Percentiles rank a stretch among this genome's conserved stretches.
Evolutionary conservation across 768 basidiomycete species (phyloP).

Genomic region (Hypholoma fasciculare): DNA sequence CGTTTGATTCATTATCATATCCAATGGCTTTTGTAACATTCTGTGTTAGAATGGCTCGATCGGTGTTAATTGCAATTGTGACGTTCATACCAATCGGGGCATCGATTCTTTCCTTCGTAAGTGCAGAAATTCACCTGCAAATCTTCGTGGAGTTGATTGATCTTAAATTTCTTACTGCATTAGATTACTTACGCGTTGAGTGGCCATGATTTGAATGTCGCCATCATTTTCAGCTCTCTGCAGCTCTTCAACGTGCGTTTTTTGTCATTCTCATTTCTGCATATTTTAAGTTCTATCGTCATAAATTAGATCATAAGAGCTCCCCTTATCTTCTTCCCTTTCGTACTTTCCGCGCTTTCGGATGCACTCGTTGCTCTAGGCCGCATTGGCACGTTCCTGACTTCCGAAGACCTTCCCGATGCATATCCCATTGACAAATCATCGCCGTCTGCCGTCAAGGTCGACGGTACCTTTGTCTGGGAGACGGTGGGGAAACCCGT

Average conservation of each 20-base stretch:
- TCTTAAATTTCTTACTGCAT: neutral
- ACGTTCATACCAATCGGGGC: slow-evolving; percentile 54
- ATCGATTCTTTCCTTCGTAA: slow-evolving; percentile 51
- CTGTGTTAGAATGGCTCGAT: slow-evolving; percentile 31
- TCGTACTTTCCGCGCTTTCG: slow-evolving; percentile 48
- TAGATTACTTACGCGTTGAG: slow-evolving; percentile 66
- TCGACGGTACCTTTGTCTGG: slow-evolving; percentile 56
- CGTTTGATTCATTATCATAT: slow-evolving; percentile 11
- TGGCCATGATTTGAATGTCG: slow-evolving; percentile 53
- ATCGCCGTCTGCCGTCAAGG: slow-evolving; percentile 39
- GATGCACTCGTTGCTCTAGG: slow-evolving; percentile 53
- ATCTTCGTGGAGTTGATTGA: too few relatives aligned
- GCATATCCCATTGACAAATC: slow-evolving; percentile 43
- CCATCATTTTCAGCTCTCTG: slow-evolving; percentile 56
- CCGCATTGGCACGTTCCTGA: slow-evolving; percentile 51
- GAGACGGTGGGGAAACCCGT: slow-evolving; percentile 34
- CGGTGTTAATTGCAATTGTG: slow-evolving; percentile 42
- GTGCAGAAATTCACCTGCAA: slow-evolving; percentile 17
- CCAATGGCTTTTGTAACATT: neutral
- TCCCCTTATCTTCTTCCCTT: slow-evolving; percentile 56
- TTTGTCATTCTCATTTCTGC: neutral
- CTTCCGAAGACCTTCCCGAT: slow-evolving; percentile 54
- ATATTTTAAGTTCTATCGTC: neutral
- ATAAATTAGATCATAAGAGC: slow-evolving; percentile 49
- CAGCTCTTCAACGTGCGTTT: slow-evolving; percentile 56